Conservation (phyloP, 495 filamentous ascomycete species). For the Trypethelium eluteriae region DNA sequence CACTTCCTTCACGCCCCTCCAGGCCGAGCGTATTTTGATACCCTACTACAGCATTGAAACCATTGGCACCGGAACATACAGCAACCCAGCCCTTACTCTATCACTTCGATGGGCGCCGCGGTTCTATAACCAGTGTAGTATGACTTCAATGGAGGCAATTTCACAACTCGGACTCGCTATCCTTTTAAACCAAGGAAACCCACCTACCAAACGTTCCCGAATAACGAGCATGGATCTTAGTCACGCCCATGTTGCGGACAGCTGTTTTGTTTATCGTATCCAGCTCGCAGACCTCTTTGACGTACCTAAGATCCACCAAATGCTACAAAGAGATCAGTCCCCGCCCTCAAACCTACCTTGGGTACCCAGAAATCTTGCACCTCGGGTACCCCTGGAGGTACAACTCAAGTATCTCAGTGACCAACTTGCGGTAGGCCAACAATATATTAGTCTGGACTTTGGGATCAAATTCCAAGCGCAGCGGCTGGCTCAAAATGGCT, state of each 20-base stretch:
- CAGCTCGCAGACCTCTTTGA: conserved; percentile 12
- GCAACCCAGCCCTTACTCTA: conserved; percentile 22
- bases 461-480: conserved; percentile 44
- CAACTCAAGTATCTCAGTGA: conserved; percentile 24
- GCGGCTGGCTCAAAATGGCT: conserved; percentile 46
- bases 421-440: conserved; percentile 17
- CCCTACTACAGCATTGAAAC: conserved; percentile 24
- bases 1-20: not conserved
- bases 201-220: conserved; percentile 14
- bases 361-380: conserved; percentile 15
- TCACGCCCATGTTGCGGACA: conserved; percentile 25
- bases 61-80: conserved; percentile 18
- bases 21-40: conserved; percentile 19
- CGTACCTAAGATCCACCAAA: conserved; percentile 8
- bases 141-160: not conserved
- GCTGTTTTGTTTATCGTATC: conserved; percentile 28
- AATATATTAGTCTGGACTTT: conserved; percentile 32
- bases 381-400: conserved; percentile 13
- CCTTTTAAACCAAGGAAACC: not conserved
- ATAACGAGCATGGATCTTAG: conserved; percentile 21
- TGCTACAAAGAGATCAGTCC: conserved; percentile 21
- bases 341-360: conserved; percentile 25
- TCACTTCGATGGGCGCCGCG: conserved; percentile 19
- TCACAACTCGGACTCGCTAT: not conserved
- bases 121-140: conserved; percentile 18